Conservation (phyloP, 2,329 filamentous ascomycete species). For the Aureobasidium sp. region DNA sequence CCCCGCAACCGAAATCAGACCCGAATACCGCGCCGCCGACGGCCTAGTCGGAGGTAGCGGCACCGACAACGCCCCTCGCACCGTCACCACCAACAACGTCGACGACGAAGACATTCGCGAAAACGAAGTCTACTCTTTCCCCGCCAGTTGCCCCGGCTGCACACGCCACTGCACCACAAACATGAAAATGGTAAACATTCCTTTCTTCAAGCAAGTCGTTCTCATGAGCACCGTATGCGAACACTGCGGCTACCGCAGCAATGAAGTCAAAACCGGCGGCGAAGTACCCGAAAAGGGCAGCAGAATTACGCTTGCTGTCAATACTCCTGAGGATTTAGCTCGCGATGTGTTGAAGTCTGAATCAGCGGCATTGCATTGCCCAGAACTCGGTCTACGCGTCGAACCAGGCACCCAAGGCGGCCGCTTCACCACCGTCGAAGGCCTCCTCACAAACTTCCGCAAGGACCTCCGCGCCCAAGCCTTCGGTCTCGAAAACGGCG, state of each 20-base stretch:
- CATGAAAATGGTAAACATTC: constrained; percentile 99
- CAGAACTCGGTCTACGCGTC: constrained; percentile 77
- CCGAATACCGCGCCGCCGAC: constrained; percentile 41
- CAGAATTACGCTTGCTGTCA: constrained; percentile 69
- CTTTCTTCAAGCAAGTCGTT: constrained; percentile 94
- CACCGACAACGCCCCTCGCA: background rate
- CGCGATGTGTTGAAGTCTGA: constrained; percentile 96
- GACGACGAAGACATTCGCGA: constrained; percentile 64
- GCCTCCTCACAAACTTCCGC: constrained; percentile 82
- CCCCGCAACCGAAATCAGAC: constrained; percentile 47
- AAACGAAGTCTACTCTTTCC: constrained; percentile 88
- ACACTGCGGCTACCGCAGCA: constrained; percentile 80
- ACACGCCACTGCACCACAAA: constrained; percentile 78
- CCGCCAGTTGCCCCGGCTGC: constrained; percentile 85
- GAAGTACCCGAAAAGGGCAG: constrained; percentile 80
- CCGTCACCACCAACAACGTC: constrained; percentile 30
- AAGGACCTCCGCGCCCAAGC: constrained; percentile 83
- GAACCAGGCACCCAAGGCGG: constrained; percentile 92
- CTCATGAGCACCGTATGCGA: constrained; percentile 93
- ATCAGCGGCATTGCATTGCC: constrained; percentile 76
- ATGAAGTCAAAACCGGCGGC: constrained; percentile 96
- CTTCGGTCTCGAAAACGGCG: constrained; percentile 60
- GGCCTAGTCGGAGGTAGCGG: constrained; percentile 18
- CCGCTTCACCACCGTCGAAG: constrained; percentile 94
- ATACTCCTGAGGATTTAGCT: constrained; percentile 62